A percentile compares a stretch with the other conserved stretches of the same genome.
phyloP scores from a whole-genome alignment of 1,284 basidiomycete species.

The Ceratobasidium sp. region DNA sequence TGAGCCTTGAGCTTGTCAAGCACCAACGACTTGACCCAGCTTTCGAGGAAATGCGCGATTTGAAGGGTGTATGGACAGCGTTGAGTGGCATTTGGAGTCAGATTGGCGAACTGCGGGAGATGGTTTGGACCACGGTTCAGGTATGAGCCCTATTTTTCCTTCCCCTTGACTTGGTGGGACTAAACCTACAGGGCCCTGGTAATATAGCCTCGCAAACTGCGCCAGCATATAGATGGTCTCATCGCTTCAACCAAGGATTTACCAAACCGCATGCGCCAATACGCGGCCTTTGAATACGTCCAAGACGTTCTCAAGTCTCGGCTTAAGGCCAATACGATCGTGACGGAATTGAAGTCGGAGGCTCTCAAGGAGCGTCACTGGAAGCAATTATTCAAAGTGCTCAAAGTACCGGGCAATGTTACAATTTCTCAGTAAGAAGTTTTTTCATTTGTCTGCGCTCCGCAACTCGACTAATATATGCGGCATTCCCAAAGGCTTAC shows the following conservation, averaged over 20 bases:
- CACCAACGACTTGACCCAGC: slow-evolving; percentile 94
- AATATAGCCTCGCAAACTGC: slow-evolving; percentile 87
- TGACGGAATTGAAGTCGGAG: slow-evolving; percentile 96
- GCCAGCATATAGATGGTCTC: slow-evolving; percentile 92
- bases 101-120: slow-evolving; percentile 88
- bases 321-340: slow-evolving; percentile 89
- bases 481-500: slow-evolving; percentile 76
- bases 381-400: slow-evolving; percentile 96
- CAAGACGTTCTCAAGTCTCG: slow-evolving; percentile 89
- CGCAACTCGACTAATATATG: slow-evolving; percentile 21
- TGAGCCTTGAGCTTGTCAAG: slow-evolving; percentile 90
- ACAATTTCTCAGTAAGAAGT: slow-evolving; percentile 74
- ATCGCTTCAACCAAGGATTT: slow-evolving; percentile 95
- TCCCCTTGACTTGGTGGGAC: not conserved
- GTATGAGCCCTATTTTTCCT: slow-evolving; percentile 46
- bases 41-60: slow-evolving; percentile 93
- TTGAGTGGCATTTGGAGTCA: slow-evolving; percentile 97
- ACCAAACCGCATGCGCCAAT: slow-evolving; percentile 99
- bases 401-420: slow-evolving; percentile 75
- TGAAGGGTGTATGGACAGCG: slow-evolving; percentile 99
- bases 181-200: not conserved
- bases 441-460: not conserved
- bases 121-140: slow-evolving; percentile 89
- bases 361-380: slow-evolving; percentile 98
- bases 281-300: slow-evolving; percentile 98